A percentile compares a stretch with the other conserved stretches of the same genome.
phyloP scores from a whole-genome alignment of 1,284 basidiomycete species.

The Malassezia dermatis region DNA sequence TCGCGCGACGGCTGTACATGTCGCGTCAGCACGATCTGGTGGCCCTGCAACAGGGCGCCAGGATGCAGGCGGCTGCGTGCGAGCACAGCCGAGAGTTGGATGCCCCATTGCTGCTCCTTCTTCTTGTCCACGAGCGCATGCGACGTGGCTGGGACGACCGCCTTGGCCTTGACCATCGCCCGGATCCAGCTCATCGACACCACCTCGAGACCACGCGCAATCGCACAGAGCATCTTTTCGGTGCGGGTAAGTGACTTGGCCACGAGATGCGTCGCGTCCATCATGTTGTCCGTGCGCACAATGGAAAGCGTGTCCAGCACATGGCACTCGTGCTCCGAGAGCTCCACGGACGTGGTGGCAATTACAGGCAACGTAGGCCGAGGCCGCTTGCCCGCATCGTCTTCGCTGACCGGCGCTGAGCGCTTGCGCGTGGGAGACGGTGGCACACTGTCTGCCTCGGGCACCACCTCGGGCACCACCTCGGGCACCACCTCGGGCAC shows the following conservation, averaged over 20 bases:
- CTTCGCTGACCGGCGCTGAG: neutral
- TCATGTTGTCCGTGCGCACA: slow-evolving; percentile 13
- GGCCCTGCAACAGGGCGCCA: slow-evolving; percentile 13
- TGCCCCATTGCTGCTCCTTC: slow-evolving; percentile 15
- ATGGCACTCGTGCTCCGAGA: slow-evolving; percentile 4
- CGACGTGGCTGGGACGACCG: slow-evolving; percentile 7
- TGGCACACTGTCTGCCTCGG: neutral
- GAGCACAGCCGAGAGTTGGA: slow-evolving; percentile 8
- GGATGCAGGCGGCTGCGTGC: slow-evolving; percentile 4
- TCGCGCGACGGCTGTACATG: slow-evolving; percentile 12
- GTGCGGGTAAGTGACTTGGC: slow-evolving; percentile 18
- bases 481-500: neutral
- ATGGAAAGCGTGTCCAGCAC: slow-evolving; percentile 8
- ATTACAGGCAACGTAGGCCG: neutral
- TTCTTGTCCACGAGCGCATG: slow-evolving; percentile 14
- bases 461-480: neutral
- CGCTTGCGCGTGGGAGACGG: neutral
- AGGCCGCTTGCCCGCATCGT: slow-evolving; percentile 4
- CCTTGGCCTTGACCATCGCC: slow-evolving; percentile 8
- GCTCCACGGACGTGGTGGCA: slow-evolving; percentile 18
- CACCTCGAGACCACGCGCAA: slow-evolving; percentile 18
- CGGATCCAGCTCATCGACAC: slow-evolving; percentile 17
- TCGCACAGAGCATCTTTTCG: slow-evolving; percentile 24
- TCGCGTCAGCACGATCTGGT: slow-evolving; percentile 13
- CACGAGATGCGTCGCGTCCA: slow-evolving; percentile 17